phyloP scores from a whole-genome alignment of 352 stramenopile species.

The Globisporangium sylvaticum region DNA sequence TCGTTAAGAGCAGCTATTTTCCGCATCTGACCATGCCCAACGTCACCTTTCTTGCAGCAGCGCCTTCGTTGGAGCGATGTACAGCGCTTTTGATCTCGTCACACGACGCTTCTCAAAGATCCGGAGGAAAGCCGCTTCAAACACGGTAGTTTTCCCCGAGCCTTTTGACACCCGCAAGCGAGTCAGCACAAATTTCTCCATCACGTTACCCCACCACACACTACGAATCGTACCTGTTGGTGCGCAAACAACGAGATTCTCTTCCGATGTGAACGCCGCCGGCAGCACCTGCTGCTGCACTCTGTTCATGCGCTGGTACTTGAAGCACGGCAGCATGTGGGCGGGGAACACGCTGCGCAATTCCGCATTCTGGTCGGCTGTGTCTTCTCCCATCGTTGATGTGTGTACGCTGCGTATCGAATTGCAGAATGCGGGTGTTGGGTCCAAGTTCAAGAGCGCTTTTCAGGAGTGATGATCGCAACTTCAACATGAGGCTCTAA shows the following conservation, averaged over 20 bases:
- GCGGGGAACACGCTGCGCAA: constrained; percentile 32
- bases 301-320: constrained; percentile 36
- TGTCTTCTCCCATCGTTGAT: constrained; percentile 5
- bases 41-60: constrained; percentile 42
- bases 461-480: constrained; percentile 50
- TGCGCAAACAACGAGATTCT: constrained; percentile 42
- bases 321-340: constrained; percentile 37
- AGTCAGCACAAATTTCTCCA: background rate
- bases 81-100: constrained; percentile 28
- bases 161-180: constrained; percentile 14
- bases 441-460: background rate
- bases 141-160: constrained; percentile 41
- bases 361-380: background rate
- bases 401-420: background rate
- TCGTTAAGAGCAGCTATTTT: background rate
- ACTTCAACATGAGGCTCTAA: constrained; percentile 21
- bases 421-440: constrained; percentile 13
- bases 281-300: constrained; percentile 40
- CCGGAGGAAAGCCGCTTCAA: constrained; percentile 47
- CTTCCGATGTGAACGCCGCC: constrained; percentile 22
- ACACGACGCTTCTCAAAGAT: constrained; percentile 14
- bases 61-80: constrained; percentile 43
- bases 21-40: background rate
- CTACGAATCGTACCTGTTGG: constrained; percentile 28
- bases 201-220: background rate